Percentiles rank a stretch among this genome's conserved stretches.
These are phyloP conservation scores for Kregervanrija fluxuum DNA, from an alignment of 805 yeast species.

Conservation along the genomic window DNA sequence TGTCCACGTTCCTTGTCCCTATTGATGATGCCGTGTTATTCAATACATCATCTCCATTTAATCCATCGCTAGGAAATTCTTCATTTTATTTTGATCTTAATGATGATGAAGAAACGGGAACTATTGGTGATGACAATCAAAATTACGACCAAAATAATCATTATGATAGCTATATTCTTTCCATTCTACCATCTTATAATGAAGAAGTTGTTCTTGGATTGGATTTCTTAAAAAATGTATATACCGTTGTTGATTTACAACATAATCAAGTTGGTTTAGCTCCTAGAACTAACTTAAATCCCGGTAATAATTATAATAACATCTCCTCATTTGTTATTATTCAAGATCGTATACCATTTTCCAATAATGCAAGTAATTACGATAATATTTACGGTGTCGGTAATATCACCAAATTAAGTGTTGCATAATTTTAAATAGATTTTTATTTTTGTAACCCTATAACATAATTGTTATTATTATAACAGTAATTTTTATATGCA, in stretches of 20 bases:
- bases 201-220: slow-evolving; percentile 4
- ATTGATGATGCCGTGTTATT: slow-evolving; percentile 6
- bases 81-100: slow-evolving; percentile 5
- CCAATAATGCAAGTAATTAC: background rate
- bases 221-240: background rate
- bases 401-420: slow-evolving; percentile 1
- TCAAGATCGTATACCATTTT: slow-evolving; percentile 1
- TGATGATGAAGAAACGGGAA: background rate
- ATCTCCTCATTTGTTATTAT: background rate
- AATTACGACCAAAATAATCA: background rate
- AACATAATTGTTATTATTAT: too few relatives aligned
- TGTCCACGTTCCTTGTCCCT: slow-evolving; percentile 13
- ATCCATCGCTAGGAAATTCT: slow-evolving; percentile 1
- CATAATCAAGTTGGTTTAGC: background rate
- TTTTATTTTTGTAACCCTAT: too few relatives aligned
- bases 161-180: slow-evolving; percentile 2
- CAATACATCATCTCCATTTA: background rate
- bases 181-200: slow-evolving; percentile 8
- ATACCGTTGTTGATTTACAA: background rate
- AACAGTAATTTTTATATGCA: too few relatives aligned
- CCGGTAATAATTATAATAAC: too few relatives aligned
- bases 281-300: too few relatives aligned
- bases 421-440: background rate
- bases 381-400: slow-evolving; percentile 1
- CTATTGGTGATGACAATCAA: background rate